Percentiles rank a stretch among this genome's conserved stretches.
These are phyloP conservation scores for Carnegiea gigantea DNA, from an alignment of 179 eudicot genomes.

Conservation along the genomic window DNA sequence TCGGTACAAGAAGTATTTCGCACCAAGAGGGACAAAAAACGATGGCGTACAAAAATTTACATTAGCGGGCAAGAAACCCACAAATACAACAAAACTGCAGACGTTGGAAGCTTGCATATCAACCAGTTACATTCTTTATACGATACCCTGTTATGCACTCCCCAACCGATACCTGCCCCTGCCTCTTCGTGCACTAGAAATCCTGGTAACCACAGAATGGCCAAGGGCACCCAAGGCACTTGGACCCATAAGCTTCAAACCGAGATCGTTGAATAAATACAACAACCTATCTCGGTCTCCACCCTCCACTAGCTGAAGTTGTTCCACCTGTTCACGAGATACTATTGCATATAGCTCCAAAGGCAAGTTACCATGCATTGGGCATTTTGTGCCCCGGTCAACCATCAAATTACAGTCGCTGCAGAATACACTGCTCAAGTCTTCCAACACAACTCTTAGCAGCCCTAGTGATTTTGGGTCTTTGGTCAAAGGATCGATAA, in stretches of 20 bases:
- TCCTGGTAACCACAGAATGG: conserved; percentile 45
- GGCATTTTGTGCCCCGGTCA: conserved; percentile 36
- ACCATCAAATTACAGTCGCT: conserved; percentile 31
- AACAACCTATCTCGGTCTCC: conserved; percentile 51
- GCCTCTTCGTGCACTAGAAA: conserved; percentile 60
- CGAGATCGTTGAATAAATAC: conserved; percentile 50
- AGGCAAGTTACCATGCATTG: conserved; percentile 35
- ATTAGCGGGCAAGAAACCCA: neutral
- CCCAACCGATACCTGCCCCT: conserved; percentile 47
- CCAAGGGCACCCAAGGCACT: conserved; percentile 44
- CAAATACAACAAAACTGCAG: neutral
- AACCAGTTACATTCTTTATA: conserved; percentile 6
- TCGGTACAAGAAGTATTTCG: neutral
- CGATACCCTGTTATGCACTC: conserved; percentile 16
- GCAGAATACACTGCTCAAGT: conserved; percentile 30
- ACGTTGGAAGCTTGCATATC: neutral
- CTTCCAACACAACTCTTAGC: conserved; percentile 53
- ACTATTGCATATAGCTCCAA: conserved; percentile 61
- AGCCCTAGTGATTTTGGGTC: conserved; percentile 62
- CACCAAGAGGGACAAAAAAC: neutral
- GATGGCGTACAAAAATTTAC: neutral
- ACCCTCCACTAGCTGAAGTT: conserved; percentile 53
- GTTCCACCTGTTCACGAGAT: conserved; percentile 65
- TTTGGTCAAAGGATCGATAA: conserved; percentile 56
- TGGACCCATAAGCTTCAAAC: conserved; percentile 73